Base-by-base conservation (phyloP, 2,329 filamentous ascomycete genomes). In the Chrysosporium keratinophilum region DNA sequence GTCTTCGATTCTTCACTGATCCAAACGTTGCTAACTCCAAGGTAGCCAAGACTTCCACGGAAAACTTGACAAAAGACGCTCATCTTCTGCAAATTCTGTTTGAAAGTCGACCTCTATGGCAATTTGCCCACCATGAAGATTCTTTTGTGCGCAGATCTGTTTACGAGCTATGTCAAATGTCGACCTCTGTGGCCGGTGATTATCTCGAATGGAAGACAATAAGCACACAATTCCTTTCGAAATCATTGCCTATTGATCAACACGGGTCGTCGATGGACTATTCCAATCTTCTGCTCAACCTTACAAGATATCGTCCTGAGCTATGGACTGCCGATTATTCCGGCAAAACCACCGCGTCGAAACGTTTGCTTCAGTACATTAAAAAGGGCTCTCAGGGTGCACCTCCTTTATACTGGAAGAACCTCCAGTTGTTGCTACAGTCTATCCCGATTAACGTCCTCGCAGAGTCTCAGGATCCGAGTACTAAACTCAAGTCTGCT, bases 371-470 rank as follows among this genome's bases (percentile, higher is more conserved):
- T 48, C 74, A 81, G 7, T 93, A 94, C 60, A 73, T 97, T 5
- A 83, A 86, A 57, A 87, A 83, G 62, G 91, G 93, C 2, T 95
- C 91, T 0, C 87, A 96, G 63, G 80, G 82, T n/a, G 85, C 85
- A 2, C 74, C 81, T 0, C 71, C 76, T 2, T 78, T 76, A 9
- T 95, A 84, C 64, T 98, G 93, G 93, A 69, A 76, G 23, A 79
- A 78, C 14, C 66, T 95, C 33, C 74, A 78, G 39, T 72, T 75
- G 31, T 69, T 97, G 0, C 65, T 95, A 48, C 66, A 69, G 20
- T 65, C 65, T 5, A 61, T 87, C 11, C 84, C 84, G 3, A 55
- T 64, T 5, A 72, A 78, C 19, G 67, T 82, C 47, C 56, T 71
- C 42, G 59, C 65, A 5, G 56, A 64, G 19, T 54, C 59, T 7